Base-by-base conservation (phyloP, 345 rosid species). In the Dipteronia sinensis region DNA sequence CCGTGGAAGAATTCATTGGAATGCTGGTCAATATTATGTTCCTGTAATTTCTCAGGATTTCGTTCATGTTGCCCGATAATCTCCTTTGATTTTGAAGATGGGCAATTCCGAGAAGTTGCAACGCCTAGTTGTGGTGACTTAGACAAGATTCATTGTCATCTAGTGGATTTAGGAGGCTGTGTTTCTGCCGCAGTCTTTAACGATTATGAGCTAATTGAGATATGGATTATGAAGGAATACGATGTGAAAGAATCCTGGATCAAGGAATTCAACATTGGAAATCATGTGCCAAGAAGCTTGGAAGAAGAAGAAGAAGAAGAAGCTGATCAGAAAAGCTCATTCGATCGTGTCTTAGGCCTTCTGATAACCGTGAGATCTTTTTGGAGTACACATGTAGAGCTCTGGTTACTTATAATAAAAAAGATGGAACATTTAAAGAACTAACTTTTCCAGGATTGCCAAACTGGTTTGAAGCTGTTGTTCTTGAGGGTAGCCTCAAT, bases 1-100 rank as follows among this genome's bases (percentile, higher is more conserved):
- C 7, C 53, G 72, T 67, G 83, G 84, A 44, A 85, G 80, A 71
- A 76, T 80, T 67, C 85, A 82, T 29, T 82, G 88, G 85, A 22
- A 72, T 51, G 0, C 38, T 10, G 31, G 31, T 29, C 31, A 29
- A 29, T 1, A 29, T 29, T 29, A 1, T 29, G 31, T 29, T 29
- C 31, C 31, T n/a, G n/a, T n/a, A n/a, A n/a, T n/a, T n/a, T n/a
- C n/a, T n/a, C n/a, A n/a, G n/a, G n/a, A n/a, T n/a, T n/a, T n/a
- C n/a, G n/a, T n/a, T n/a, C 3, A 29, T 29, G 31, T 29, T 29
- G 31, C 31, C 31, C 31, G 31, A 29, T 29, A 29, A 22, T 82
- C 17, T 82, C 81, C 1, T 78, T 80, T 20, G 80, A 83, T 56
- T 23, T 85, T 31, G 68, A 66, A 7, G 78, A 78, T 4, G 86